Evolutionary conservation across 2,329 filamentous ascomycete genomes (phyloP), one percentile per base, ranked within the genome.

Genomic region (Claviceps spartinae): DNA sequence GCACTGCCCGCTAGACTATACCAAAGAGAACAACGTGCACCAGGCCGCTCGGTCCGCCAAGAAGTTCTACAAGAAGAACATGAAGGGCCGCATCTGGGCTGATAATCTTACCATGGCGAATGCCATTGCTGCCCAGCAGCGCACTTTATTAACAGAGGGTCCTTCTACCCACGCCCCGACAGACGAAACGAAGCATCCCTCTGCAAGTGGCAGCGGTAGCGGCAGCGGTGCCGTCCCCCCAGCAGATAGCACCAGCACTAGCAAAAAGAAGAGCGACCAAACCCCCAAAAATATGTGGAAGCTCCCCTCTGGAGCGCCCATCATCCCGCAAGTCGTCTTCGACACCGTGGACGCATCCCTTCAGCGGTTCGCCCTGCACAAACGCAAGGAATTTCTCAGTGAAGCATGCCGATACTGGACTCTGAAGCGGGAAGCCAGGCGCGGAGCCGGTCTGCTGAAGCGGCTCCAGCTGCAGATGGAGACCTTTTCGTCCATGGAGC

Each of bases 341-440:
- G 86, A 91, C 58, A 83, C 85, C 30, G 88, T 98, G 22, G 87
- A 95, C 59, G 80, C 81, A 45, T 87, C 90, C 0, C 76, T 98
- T 37, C 80, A 84, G 56, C 82, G 88, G 47, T 97, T 97, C 65
- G 80, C 81, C 38, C 72, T 82, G 53, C 81, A 85, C 34, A 94
- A 93, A 64, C 82, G 89, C 50, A 95, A 94, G 63, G 90, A 96
- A 55, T 98, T 88, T 65, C 83, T 94, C 2, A 85, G 88, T 53
- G 91, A 96, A 66, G 87, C 87, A 2, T 97, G 91, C 70, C 89
- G 88, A 60, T 98, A 97, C 69, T 98, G 93, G 93, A 97, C 93
- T 0, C 69, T 98, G 56, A 98, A 98, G 71, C 82, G 93, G 52
- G 93, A 98, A 67, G 87, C 91, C 55, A 82, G 93, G 37, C 79